Evolutionary conservation across 495 filamentous ascomycete genomes (phyloP).

Genomic region (Aspergillus taichungensis): DNA sequence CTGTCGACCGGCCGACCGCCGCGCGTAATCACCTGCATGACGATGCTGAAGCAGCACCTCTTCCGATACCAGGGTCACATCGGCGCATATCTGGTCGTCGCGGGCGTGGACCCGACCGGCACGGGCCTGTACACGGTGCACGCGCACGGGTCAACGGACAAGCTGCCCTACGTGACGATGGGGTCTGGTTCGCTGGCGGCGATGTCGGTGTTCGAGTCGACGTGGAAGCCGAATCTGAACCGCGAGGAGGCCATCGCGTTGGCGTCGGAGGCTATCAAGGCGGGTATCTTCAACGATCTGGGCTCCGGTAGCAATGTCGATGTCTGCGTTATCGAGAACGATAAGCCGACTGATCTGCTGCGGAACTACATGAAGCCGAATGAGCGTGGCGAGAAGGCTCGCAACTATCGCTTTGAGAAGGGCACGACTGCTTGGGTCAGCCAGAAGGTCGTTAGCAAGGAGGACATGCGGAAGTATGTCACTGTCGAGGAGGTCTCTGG

Average conservation of each 20-base stretch:
- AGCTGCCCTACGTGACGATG: conserved; percentile 99
- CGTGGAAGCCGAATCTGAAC: conserved; percentile 76
- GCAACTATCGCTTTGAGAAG: conserved; percentile 79
- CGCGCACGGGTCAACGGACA: conserved; percentile 96
- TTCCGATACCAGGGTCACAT: conserved; percentile 98
- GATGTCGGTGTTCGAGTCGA: conserved; percentile 97
- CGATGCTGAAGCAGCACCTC: conserved; percentile 97
- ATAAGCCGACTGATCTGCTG: conserved; percentile 80
- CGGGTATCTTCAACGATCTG: conserved; percentile 98
- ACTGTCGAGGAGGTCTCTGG: conserved; percentile 74
- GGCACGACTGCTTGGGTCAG: conserved; percentile 92
- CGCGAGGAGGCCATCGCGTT: conserved; percentile 75
- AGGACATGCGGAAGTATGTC: conserved; percentile 91
- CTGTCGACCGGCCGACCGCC: conserved; percentile 93
- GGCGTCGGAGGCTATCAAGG: conserved; percentile 80
- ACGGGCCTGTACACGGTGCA: conserved; percentile 97
- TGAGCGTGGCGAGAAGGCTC: conserved; percentile 79
- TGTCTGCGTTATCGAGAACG: conserved; percentile 84
- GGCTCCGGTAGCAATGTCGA: conserved; percentile 97
- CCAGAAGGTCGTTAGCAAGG: conserved; percentile 84
- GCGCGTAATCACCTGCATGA: conserved; percentile 98
- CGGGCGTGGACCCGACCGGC: conserved; percentile 94
- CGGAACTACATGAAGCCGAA: conserved; percentile 90
- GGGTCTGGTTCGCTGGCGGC: conserved; percentile 91
- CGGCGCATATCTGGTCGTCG: conserved; percentile 95